Conservation (phyloP, 805 yeast genomes). For the Metschnikowia hibisci region DNA sequence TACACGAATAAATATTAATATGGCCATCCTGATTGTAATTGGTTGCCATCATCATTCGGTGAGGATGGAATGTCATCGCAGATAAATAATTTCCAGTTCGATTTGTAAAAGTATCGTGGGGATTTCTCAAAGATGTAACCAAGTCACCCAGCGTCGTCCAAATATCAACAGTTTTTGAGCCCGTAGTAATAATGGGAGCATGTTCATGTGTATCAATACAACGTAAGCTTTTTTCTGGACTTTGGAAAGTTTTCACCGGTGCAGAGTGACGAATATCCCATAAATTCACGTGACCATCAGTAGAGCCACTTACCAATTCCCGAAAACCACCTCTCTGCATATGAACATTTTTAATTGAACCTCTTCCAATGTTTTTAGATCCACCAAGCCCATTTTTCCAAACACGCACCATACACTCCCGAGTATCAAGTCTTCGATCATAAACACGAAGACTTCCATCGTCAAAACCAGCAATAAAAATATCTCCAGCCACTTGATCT, state of each 20-base stretch:
- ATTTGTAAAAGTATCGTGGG: slow-evolving; percentile 41
- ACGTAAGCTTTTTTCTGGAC: slow-evolving; percentile 52
- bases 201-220: slow-evolving; percentile 88
- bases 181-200: slow-evolving; percentile 91
- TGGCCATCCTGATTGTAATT: slow-evolving; percentile 74
- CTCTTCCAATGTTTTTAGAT: slow-evolving; percentile 32
- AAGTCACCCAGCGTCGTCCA: slow-evolving; percentile 85
- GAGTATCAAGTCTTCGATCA: slow-evolving; percentile 79
- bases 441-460: slow-evolving; percentile 88
- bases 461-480: slow-evolving; percentile 86
- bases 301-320: slow-evolving; percentile 78
- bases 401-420: slow-evolving; percentile 78
- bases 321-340: slow-evolving; percentile 97
- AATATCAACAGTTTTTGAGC: slow-evolving; percentile 70
- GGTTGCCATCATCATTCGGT: slow-evolving; percentile 87
- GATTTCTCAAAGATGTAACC: slow-evolving; percentile 56
- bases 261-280: slow-evolving; percentile 85
- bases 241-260: slow-evolving; percentile 65
- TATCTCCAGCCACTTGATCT: slow-evolving; percentile 91
- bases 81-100: slow-evolving; percentile 55
- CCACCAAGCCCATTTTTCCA: slow-evolving; percentile 50
- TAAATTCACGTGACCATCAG: slow-evolving; percentile 76
- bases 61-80: slow-evolving; percentile 81
- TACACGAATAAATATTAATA: slow-evolving; percentile 54
- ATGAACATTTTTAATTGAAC: slow-evolving; percentile 72